phyloP scores from a whole-genome alignment of 169 alveolate genomes.

The Plasmodium ovale region DNA sequence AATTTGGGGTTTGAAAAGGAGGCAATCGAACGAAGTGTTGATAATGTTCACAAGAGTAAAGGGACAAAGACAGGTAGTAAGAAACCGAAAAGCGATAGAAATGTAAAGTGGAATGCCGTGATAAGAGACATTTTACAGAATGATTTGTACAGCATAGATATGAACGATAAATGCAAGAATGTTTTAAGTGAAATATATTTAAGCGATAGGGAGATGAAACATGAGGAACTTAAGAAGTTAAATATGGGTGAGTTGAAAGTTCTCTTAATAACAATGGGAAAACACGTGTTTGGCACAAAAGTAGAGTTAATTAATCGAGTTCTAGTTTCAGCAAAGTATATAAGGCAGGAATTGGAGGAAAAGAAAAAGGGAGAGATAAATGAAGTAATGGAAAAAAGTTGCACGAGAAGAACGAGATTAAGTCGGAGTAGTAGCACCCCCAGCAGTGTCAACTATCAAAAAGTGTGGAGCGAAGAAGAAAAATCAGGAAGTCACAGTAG shows the following conservation, averaged over 20 bases:
- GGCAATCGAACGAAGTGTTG: slow-evolving; percentile 19
- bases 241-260: slow-evolving; percentile 74
- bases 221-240: slow-evolving; percentile 21
- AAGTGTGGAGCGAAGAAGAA: slow-evolving; percentile 45
- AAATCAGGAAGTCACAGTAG: background rate
- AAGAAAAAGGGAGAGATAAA: background rate
- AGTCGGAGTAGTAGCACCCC: too few species aligned
- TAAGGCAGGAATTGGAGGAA: slow-evolving; percentile 34
- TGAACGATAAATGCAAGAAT: slow-evolving; percentile 50
- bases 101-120: slow-evolving; percentile 42
- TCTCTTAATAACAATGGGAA: slow-evolving; percentile 63
- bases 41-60: slow-evolving; percentile 17
- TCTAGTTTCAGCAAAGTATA: slow-evolving; percentile 62
- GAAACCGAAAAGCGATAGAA: slow-evolving; percentile 8
- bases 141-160: slow-evolving; percentile 34
- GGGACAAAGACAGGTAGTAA: background rate
- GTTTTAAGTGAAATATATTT: slow-evolving; percentile 37
- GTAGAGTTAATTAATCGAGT: slow-evolving; percentile 53
- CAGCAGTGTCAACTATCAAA: too few species aligned
- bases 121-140: slow-evolving; percentile 23
- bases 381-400: background rate
- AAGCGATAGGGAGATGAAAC: slow-evolving; percentile 7
- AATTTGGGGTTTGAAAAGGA: slow-evolving; percentile 73
- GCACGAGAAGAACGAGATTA: background rate
- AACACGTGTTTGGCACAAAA: slow-evolving; percentile 73